These are phyloP conservation scores for Metschnikowia colocasiae DNA, from an alignment of 805 yeast species.

Conservation along the genomic window DNA sequence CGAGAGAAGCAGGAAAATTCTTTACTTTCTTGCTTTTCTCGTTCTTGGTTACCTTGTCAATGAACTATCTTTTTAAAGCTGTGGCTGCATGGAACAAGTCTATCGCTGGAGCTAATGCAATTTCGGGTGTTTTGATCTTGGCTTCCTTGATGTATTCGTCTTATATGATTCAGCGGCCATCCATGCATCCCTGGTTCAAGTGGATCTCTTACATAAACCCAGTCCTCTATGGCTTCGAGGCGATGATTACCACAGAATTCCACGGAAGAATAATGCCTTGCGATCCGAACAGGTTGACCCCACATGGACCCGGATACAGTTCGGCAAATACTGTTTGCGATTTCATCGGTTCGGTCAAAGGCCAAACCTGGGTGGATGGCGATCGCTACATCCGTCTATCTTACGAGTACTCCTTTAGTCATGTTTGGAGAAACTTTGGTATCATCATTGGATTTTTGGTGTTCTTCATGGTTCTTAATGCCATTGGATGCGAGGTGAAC, in stretches of 20 bases:
- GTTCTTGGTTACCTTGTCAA: conserved; percentile 47
- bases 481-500: conserved; percentile 24
- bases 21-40: conserved; percentile 49
- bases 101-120: conserved; percentile 54
- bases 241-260: conserved; percentile 28
- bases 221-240: conserved; percentile 28
- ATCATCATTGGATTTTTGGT: conserved; percentile 36
- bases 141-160: conserved; percentile 30
- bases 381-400: conserved; percentile 33
- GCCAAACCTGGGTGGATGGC: conserved; percentile 21
- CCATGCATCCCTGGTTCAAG: conserved; percentile 35
- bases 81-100: conserved; percentile 51
- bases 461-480: conserved; percentile 19
- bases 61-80: conserved; percentile 51
- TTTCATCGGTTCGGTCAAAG: conserved; percentile 16
- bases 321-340: conserved; percentile 15
- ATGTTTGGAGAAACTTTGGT: conserved; percentile 49
- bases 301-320: conserved; percentile 25
- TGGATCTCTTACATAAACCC: conserved; percentile 40
- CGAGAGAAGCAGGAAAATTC: conserved; percentile 51
- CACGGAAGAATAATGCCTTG: conserved; percentile 30
- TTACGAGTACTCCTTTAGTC: conserved; percentile 34
- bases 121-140: conserved; percentile 46
- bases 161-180: conserved; percentile 30
- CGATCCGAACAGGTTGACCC: conserved; percentile 20